Evolutionary conservation across 441 rosid genomes (phyloP).

Genomic region (Gossypium gossypioides): DNA sequence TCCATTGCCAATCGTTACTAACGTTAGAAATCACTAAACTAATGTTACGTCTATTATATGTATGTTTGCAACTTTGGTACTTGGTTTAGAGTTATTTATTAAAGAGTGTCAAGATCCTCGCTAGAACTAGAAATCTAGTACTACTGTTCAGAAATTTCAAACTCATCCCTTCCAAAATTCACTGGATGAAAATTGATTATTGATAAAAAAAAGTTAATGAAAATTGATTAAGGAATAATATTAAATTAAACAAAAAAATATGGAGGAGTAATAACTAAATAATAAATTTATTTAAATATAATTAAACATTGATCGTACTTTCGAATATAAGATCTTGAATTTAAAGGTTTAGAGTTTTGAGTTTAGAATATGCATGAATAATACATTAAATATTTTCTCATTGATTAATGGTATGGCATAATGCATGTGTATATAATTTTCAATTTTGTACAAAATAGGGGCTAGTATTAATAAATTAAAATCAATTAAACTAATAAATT

Average conservation of each 20-base stretch:
- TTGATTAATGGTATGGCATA: no score
- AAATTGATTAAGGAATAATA: not conserved
- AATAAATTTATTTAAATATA: no score
- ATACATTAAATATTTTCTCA: no score
- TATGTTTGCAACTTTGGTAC: not conserved
- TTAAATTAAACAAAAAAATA: not conserved
- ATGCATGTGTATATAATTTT: no score
- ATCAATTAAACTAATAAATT: no score
- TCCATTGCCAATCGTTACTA: not conserved
- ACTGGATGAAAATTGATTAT: not conserved
- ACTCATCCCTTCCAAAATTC: not conserved
- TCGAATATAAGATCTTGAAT: no score
- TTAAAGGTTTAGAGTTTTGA: no score
- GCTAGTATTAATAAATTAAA: no score
- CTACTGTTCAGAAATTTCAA: not conserved
- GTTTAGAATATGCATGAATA: no score
- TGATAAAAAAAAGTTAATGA: not conserved
- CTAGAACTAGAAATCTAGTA: not conserved
- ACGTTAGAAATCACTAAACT: not conserved
- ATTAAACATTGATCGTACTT: no score
- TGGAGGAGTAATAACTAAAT: no score
- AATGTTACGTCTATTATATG: not conserved
- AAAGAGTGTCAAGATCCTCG: not conserved
- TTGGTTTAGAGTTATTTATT: not conserved
- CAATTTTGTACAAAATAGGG: no score